Conservation (phyloP, 495 filamentous ascomycete genomes). For the Penicillium angulare region DNA sequence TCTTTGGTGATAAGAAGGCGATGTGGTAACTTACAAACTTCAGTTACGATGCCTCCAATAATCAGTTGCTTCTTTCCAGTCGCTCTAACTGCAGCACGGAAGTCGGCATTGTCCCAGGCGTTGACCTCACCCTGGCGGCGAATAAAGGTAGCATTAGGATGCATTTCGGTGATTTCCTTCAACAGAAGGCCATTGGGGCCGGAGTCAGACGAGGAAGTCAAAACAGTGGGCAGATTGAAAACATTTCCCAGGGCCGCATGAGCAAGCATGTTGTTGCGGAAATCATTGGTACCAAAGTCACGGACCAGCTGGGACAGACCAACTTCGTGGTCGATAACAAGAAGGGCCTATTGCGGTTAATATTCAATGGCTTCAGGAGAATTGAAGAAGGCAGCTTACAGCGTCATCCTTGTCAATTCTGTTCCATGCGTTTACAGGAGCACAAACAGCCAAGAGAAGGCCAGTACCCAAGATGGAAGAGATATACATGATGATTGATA, state of each 20-base stretch:
- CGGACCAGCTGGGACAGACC: conserved; percentile 65
- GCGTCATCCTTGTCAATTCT: conserved; percentile 57
- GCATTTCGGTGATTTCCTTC: conserved; percentile 66
- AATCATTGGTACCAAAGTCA: conserved; percentile 62
- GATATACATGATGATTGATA: conserved; percentile 14
- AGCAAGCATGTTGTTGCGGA: conserved; percentile 65
- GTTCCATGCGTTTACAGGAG: conserved; percentile 33
- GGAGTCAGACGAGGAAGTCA: conserved; percentile 66
- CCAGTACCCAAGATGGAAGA: conserved; percentile 12
- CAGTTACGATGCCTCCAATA: conserved; percentile 70
- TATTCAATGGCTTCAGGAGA: neutral
- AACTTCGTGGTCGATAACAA: conserved; percentile 72
- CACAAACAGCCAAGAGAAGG: conserved; percentile 16
- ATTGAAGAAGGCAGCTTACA: conserved; percentile 27
- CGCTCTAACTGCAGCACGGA: conserved; percentile 63
- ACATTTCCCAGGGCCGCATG: conserved; percentile 64
- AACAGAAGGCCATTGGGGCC: conserved; percentile 67
- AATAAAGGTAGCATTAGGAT: conserved; percentile 65
- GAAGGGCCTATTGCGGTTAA: conserved; percentile 37
- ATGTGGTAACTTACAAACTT: conserved; percentile 59
- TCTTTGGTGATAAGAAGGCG: neutral
- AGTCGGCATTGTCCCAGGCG: conserved; percentile 76
- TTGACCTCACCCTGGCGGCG: conserved; percentile 72
- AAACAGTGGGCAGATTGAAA: conserved; percentile 66
- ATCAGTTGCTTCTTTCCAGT: conserved; percentile 70